phyloP scores from a whole-genome alignment of 495 filamentous ascomycete genomes.

The Daldinia childiae region DNA sequence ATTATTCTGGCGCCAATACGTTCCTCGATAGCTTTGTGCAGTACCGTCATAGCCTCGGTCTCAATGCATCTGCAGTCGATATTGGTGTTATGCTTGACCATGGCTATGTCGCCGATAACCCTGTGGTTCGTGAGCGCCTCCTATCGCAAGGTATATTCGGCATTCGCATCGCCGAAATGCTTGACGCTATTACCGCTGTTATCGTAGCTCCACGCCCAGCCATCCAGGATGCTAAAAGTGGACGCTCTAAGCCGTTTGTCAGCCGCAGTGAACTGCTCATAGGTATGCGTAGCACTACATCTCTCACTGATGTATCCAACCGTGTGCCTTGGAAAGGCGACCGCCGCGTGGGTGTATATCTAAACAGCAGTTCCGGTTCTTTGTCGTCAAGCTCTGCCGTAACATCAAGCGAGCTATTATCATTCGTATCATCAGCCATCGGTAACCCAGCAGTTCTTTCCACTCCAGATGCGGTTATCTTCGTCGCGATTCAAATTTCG shows the following conservation, averaged over 20 bases:
- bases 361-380: neutral
- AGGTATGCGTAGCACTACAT: neutral
- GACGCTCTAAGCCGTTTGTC: neutral
- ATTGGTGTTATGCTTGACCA: conserved; percentile 52
- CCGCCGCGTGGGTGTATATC: neutral
- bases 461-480: neutral
- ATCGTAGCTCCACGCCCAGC: neutral
- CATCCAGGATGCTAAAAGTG: neutral
- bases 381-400: neutral
- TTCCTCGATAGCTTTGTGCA: conserved; percentile 54
- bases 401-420: neutral
- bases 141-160: conserved; percentile 1
- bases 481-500: neutral
- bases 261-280: neutral
- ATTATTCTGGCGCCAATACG: conserved; percentile 52
- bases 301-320: neutral
- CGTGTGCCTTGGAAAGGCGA: neutral
- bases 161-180: neutral
- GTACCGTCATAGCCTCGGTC: conserved; percentile 45
- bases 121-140: conserved; percentile 11
- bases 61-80: conserved; percentile 48
- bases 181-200: neutral
- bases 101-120: conserved; percentile 37
- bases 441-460: neutral
- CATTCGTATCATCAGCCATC: neutral